Evolutionary conservation across 768 basidiomycete species (phyloP).

Genomic region (Scleroderma bovista): DNA sequence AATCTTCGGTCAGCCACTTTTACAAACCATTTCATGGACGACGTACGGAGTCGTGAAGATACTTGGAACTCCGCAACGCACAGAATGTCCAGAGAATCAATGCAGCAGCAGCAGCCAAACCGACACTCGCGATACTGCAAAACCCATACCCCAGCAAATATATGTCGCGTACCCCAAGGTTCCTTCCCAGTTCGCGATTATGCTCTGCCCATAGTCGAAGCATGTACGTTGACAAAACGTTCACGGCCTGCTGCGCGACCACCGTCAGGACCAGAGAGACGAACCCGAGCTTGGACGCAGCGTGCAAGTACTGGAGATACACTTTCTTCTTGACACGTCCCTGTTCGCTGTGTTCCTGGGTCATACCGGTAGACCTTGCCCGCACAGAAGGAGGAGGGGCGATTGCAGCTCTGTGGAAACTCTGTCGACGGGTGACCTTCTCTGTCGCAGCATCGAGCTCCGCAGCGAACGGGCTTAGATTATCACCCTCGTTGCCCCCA

Average conservation of each 20-base stretch:
- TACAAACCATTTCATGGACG: not conserved
- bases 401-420: constrained; percentile 53
- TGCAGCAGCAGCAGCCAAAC: constrained; percentile 50
- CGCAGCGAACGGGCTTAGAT: constrained; percentile 18
- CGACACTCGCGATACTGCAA: constrained; percentile 53
- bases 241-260: constrained; percentile 49
- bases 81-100: constrained; percentile 76
- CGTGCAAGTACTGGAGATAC: constrained; percentile 72
- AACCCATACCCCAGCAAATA: constrained; percentile 65
- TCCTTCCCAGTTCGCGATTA: constrained; percentile 56
- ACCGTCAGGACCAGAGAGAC: constrained; percentile 55
- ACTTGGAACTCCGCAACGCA: constrained; percentile 64
- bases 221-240: constrained; percentile 57
- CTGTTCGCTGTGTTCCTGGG: constrained; percentile 71
- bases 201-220: constrained; percentile 82
- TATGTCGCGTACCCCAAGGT: constrained; percentile 46
- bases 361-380: constrained; percentile 40
- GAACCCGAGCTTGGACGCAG: constrained; percentile 74
- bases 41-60: constrained; percentile 72
- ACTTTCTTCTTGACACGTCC: constrained; percentile 76
- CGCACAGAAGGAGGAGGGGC: constrained; percentile 37
- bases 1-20: constrained; percentile 1
- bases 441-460: constrained; percentile 38
- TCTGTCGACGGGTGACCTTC: constrained; percentile 51
- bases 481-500: constrained; percentile 14